Base-by-base conservation (phyloP, 441 rosid genomes). In the Adansonia madagascariensis region DNA sequence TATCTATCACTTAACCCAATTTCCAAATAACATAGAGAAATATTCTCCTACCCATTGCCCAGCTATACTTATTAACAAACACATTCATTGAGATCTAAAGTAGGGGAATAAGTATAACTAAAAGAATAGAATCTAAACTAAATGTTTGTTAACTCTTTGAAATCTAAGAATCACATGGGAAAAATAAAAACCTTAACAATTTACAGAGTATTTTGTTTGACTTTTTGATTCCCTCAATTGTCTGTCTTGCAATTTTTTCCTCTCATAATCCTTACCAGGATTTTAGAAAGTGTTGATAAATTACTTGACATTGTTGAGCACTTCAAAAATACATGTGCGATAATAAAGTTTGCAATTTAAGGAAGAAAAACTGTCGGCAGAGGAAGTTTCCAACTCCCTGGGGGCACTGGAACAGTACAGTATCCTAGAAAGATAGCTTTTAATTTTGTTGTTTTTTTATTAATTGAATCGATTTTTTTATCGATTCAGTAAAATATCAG, bases 311-410 rank as follows among this genome's bases (percentile, higher is more conserved):
- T 3, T 20, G 63, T 22, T 22, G 1, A 20, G 1, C n/a, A 12
- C 14, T 49, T 49, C 53, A 49, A 49, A 49, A 49, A 12, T 49
- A 49, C 53, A 49, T 49, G 53, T 49, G 15, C 15, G 53, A 35
- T 35, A 24, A 35, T 35, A 35, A 4, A 35, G 4, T 35, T 2
- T 35, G 53, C 12, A 49, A 14, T 49, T 49, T 12, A 49, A 10
- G 53, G 9, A 59, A 59, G 35, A 59, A n/a, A 59, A 59, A 59
- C 35, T 59, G 63, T 59, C 63, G 63, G 63, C 63, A 59, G 10
- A 8, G 63, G 63, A 59, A 59, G 35, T 59, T 59, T 59, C 63
- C 63, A 27, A 59, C 35, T 27, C 35, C 27, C 63, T 14, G 11
- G 35, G 35, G 10, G 10, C 63, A 59, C 22, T 59, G 35, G 12